Percentiles rank a stretch among this genome's conserved stretches.
phyloP scores from a whole-genome alignment of 306 rosid species.

The Quercus alba region DNA sequence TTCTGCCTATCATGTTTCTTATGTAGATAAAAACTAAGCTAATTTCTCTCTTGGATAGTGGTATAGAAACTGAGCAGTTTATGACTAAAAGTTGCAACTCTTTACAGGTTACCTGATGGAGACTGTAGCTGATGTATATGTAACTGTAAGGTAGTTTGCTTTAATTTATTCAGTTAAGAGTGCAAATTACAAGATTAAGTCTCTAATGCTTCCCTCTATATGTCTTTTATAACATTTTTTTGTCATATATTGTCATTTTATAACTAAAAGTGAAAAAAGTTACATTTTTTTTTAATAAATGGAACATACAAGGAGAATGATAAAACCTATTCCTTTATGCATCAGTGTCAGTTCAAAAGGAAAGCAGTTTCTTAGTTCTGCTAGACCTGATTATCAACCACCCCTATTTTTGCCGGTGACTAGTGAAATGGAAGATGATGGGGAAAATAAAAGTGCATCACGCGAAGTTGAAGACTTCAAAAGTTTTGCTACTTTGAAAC shows the following conservation, averaged over 20 bases:
- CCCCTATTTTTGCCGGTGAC: conserved; percentile 64
- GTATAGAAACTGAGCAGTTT: conserved; percentile 7
- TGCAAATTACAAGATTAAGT: conserved; percentile 7
- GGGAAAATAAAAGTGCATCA: conserved; percentile 28
- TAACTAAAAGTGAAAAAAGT: too few relatives aligned
- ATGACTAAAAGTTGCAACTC: conserved; percentile 18
- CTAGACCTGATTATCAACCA: conserved; percentile 75
- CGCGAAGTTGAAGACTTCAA: conserved; percentile 46
- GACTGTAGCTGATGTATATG: conserved; percentile 40
- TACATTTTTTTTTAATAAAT: not conserved
- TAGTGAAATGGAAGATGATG: conserved; percentile 67
- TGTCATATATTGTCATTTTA: not conserved
- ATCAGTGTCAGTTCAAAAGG: conserved; percentile 71
- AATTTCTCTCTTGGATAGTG: not conserved
- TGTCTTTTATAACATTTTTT: not conserved
- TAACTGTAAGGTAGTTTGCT: conserved; percentile 58
- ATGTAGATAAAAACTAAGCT: not conserved
- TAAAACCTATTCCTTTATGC: conserved; percentile 20
- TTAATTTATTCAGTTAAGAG: conserved; percentile 19
- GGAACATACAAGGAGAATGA: conserved; percentile 7
- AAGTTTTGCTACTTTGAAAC: conserved; percentile 42
- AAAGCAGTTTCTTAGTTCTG: conserved; percentile 58
- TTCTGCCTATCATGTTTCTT: conserved; percentile 1
- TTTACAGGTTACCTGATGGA: conserved; percentile 79
- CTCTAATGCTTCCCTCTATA: not conserved